These are phyloP conservation scores for Suhomyces xylopsoci DNA, from an alignment of 805 yeast species.

Conservation along the genomic window DNA sequence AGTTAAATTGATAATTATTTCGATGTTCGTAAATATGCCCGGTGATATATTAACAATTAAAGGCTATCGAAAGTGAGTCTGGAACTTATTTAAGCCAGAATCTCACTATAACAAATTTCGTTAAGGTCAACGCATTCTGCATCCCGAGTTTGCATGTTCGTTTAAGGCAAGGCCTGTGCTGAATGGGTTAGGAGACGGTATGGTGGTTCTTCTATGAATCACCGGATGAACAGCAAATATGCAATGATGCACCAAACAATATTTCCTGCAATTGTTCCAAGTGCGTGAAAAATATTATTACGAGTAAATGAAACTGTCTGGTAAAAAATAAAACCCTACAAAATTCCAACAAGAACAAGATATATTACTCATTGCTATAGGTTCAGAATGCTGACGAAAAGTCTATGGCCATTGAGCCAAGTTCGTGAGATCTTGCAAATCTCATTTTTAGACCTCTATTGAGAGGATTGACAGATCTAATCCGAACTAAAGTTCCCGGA, in stretches of 20 bases:
- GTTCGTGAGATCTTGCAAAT: background rate
- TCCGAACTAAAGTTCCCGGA: background rate
- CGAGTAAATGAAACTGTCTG: background rate
- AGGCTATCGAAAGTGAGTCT: background rate
- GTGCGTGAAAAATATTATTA: background rate
- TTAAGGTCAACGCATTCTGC: background rate
- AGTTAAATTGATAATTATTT: background rate
- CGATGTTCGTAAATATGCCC: background rate
- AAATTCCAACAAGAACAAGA: background rate
- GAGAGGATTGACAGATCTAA: too few relatives aligned
- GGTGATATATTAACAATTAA: background rate
- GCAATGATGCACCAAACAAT: background rate
- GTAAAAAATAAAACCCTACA: background rate
- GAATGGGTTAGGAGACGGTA: background rate
- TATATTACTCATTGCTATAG: background rate
- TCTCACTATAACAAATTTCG: background rate
- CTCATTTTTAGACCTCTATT: background rate
- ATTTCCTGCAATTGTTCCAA: too few relatives aligned
- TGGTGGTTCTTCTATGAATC: background rate
- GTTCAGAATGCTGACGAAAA: background rate
- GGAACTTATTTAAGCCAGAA: background rate
- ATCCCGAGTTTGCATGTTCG: background rate
- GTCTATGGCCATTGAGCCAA: background rate
- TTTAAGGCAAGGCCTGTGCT: background rate
- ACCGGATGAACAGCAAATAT: background rate